Evolutionary conservation across 169 alveolate species (phyloP), one percentile per base, ranked within the genome.

Genomic region (Plasmodium adleri): DNA sequence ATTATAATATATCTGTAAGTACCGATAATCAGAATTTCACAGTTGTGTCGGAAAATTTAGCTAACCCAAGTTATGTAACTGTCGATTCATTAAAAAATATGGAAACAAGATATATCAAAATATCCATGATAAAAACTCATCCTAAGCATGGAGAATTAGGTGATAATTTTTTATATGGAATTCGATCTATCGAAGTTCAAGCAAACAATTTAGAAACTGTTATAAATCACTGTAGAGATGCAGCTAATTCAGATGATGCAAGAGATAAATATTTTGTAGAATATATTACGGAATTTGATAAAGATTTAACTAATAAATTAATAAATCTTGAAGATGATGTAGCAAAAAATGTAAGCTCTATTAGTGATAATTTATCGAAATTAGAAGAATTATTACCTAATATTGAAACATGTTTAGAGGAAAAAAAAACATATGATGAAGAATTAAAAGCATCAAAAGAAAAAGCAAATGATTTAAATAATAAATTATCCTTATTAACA

Each of bases 181-280:
- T 96, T 47, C 88, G 97, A 66, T 97, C 96, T 63, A 49, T 96
- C 15, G 93, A 93, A 75, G 95, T 96, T 28, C 91, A 93, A 67
- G 95, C 98, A 1, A 95, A 92, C 93, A 95, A 94, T 45, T 88
- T 96, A 76, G 93, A 93, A 64, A 92, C 97, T 2, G 96, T 94
- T 7, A 91, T 96, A 24, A 93, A 94, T 24, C 93, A 94, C 63
- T 96, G 98, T 86, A 89, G 96, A 63, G 96, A 95, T 54, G 97
- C 98, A 1, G 98, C 98, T 13, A 94, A 94, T 60, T 92, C 96
- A 17, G 94, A 93, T 63, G 98, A 96, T 66, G 98, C 98, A 1
- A 92, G 98, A 70, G 98, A 96, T 74, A 96, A 96, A 64, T 96
- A 96, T 88, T 96, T 96, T 60, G 94, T 96, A 24, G 95, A 94